These are phyloP conservation scores for Colletotrichum sp. DNA, from an alignment of 2,329 filamentous ascomycete genomes.

Conservation along the genomic window DNA sequence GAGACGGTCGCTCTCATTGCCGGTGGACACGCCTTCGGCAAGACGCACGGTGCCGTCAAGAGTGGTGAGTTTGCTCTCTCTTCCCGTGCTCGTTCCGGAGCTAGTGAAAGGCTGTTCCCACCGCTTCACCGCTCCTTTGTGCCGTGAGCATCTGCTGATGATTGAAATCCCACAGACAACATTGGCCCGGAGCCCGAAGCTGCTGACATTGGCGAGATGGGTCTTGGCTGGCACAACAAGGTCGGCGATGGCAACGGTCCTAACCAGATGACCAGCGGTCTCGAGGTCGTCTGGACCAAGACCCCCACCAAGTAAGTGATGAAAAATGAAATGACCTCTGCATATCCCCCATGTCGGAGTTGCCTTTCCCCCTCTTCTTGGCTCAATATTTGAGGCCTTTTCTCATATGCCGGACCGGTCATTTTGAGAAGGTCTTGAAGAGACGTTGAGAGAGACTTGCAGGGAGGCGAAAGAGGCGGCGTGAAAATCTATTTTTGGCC, in stretches of 20 bases:
- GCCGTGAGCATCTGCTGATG: neutral
- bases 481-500: conserved; percentile 8
- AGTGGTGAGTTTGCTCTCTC: neutral
- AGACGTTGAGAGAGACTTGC: neutral
- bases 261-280: conserved; percentile 75
- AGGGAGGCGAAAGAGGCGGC: neutral
- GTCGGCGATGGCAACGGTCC: conserved; percentile 71
- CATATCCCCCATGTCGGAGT: neutral
- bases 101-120: neutral
- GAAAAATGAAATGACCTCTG: neutral
- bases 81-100: neutral
- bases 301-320: conserved; percentile 64
- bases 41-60: conserved; percentile 75
- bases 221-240: conserved; percentile 75
- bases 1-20: conserved; percentile 83
- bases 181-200: conserved; percentile 72
- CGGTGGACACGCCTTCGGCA: conserved; percentile 80
- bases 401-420: neutral
- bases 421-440: neutral
- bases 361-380: neutral
- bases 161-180: conserved; percentile 53
- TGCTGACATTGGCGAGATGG: conserved; percentile 68
- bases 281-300: conserved; percentile 82
- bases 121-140: neutral
- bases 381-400: neutral